These are phyloP conservation scores for Botrytis elliptica DNA, from an alignment of 2,329 filamentous ascomycete genomes.

Conservation along the genomic window DNA sequence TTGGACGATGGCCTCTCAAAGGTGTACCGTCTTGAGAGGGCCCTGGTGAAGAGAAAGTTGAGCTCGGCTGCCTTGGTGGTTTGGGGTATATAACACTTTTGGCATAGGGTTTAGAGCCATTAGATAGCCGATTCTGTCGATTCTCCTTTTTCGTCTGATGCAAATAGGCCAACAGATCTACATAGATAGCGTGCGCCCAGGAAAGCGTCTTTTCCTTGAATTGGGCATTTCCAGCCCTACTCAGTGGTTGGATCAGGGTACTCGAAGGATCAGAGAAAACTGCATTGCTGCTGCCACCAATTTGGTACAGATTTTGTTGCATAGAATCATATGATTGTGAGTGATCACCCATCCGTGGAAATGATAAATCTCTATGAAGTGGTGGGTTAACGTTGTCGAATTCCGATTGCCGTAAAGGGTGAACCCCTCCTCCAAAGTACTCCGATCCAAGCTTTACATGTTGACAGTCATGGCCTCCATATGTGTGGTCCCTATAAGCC, in stretches of 20 bases:
- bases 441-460: constrained; percentile 13
- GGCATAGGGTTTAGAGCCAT: constrained; percentile 42
- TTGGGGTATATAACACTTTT: constrained; percentile 58
- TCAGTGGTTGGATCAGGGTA: constrained; percentile 31
- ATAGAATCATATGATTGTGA: constrained; percentile 17
- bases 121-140: constrained; percentile 38
- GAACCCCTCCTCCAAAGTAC: constrained; percentile 13
- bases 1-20: constrained; percentile 3
- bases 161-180: constrained; percentile 65
- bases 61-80: constrained; percentile 38
- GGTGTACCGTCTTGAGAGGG: not conserved
- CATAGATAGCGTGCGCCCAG: constrained; percentile 71
- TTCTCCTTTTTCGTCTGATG: constrained; percentile 56
- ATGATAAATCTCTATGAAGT: constrained; percentile 11
- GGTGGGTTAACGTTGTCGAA: constrained; percentile 12
- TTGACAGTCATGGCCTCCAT: constrained; percentile 25
- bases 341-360: constrained; percentile 5
- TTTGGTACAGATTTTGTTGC: constrained; percentile 18
- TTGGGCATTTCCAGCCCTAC: constrained; percentile 41
- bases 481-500: constrained; percentile 54
- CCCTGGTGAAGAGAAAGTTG: constrained; percentile 28
- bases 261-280: constrained; percentile 25
- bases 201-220: constrained; percentile 69
- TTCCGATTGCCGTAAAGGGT: constrained; percentile 22
- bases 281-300: constrained; percentile 11